phyloP scores from a whole-genome alignment of 805 yeast genomes.

The Pichia deserticola region DNA sequence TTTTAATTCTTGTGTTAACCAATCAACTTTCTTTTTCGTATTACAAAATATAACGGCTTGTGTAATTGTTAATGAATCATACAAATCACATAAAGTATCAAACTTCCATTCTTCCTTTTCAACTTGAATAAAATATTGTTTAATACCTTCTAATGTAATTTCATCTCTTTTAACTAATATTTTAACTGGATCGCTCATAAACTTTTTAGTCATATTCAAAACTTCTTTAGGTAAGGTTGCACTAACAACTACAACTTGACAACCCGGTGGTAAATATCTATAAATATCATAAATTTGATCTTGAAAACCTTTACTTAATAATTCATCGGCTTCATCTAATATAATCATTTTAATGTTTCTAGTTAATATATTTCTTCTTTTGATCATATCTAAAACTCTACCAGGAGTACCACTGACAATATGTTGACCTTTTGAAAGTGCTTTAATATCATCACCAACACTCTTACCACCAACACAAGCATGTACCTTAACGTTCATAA shows the following conservation, averaged over 20 bases:
- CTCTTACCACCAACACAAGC: slow-evolving; percentile 98
- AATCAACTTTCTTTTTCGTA: slow-evolving; percentile 90
- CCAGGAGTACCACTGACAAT: slow-evolving; percentile 98
- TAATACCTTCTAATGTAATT: slow-evolving; percentile 90
- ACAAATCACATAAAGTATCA: slow-evolving; percentile 88
- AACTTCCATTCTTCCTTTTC: slow-evolving; percentile 93
- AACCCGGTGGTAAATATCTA: slow-evolving; percentile 75
- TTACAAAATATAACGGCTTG: slow-evolving; percentile 98
- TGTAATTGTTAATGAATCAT: slow-evolving; percentile 91
- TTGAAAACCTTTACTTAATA: slow-evolving; percentile 88
- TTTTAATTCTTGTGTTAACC: slow-evolving; percentile 66
- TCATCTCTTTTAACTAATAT: slow-evolving; percentile 94
- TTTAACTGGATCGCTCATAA: slow-evolving; percentile 91
- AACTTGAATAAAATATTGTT: slow-evolving; percentile 84
- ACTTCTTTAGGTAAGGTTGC: slow-evolving; percentile 95
- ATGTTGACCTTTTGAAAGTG: slow-evolving; percentile 80
- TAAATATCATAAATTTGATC: slow-evolving; percentile 93
- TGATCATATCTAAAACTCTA: slow-evolving; percentile 92
- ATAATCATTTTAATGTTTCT: slow-evolving; percentile 87
- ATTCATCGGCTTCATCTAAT: slow-evolving; percentile 97
- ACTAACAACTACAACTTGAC: slow-evolving; percentile 90
- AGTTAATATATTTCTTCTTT: slow-evolving; percentile 77
- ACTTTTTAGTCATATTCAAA: slow-evolving; percentile 81
- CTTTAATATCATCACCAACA: slow-evolving; percentile 79
- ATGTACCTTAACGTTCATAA: slow-evolving; percentile 85